Percentiles rank a stretch among this genome's conserved stretches.
These are phyloP conservation scores for Diaporthe sp. DNA, from an alignment of 2,329 filamentous ascomycete species.

Conservation along the genomic window DNA sequence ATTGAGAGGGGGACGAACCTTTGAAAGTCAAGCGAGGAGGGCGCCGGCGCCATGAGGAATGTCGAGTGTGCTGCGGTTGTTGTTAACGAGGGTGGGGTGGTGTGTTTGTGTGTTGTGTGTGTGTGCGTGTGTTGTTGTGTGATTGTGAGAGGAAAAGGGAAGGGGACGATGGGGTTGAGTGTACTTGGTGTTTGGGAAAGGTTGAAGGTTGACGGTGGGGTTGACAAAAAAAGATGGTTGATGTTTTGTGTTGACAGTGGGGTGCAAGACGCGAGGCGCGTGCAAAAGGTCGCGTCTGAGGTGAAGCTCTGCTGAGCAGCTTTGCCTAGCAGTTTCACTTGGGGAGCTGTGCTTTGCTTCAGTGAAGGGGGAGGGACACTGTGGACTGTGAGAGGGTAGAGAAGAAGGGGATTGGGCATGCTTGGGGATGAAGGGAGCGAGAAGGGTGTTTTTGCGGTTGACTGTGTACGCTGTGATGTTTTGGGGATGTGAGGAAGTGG, in stretches of 20 bases:
- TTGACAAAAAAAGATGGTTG: neutral
- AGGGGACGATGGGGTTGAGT: neutral
- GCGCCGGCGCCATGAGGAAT: neutral
- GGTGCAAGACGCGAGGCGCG: neutral
- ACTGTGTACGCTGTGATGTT: neutral
- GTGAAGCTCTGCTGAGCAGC: neutral
- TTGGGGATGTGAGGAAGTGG: neutral
- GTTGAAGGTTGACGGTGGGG: neutral
- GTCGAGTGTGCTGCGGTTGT: neutral
- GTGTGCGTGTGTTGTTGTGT: neutral
- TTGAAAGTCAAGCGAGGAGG: neutral
- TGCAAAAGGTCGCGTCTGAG: neutral
- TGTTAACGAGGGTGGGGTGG: neutral
- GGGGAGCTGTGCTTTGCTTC: neutral
- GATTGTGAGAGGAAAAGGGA: neutral
- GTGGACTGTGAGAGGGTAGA: neutral
- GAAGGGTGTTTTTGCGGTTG: neutral
- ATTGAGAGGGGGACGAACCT: neutral
- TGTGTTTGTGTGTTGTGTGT: too few relatives aligned
- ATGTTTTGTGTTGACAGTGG: conserved; percentile 10
- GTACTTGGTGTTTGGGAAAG: neutral
- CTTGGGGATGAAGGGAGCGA: too few relatives aligned
- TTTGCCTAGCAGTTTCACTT: neutral
- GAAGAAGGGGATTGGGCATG: neutral
- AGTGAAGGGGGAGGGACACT: neutral